Evolutionary conservation across 2,329 filamentous ascomycete species (phyloP).

Genomic region (Dryadomyces quercivorus): DNA sequence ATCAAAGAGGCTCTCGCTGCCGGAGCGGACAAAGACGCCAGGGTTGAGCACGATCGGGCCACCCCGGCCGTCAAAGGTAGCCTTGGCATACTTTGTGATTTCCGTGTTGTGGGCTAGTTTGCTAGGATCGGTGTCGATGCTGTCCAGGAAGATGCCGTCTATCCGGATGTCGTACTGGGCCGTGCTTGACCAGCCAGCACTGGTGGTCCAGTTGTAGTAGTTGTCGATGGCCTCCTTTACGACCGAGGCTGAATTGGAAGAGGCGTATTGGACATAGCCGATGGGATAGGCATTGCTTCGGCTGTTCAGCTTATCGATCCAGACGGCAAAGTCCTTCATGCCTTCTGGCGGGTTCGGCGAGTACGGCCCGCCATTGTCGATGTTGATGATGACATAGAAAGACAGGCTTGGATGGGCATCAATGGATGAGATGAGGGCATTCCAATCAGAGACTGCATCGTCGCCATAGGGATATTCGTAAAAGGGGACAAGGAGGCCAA

Average conservation of each 20-base stretch:
- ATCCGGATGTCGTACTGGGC: constrained; percentile 7
- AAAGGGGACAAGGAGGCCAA: constrained; percentile 12
- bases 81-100: constrained; percentile 8
- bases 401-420: constrained; percentile 9
- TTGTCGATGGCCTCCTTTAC: constrained; percentile 5
- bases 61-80: neutral
- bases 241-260: constrained; percentile 1
- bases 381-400: constrained; percentile 13
- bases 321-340: constrained; percentile 6
- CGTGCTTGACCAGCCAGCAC: neutral
- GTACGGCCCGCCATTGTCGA: constrained; percentile 7
- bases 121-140: constrained; percentile 8
- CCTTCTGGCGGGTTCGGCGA: constrained; percentile 6
- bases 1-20: constrained; percentile 11
- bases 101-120: constrained; percentile 7
- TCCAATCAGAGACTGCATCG: constrained; percentile 9
- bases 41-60: constrained; percentile 10
- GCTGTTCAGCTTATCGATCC: constrained; percentile 8
- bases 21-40: constrained; percentile 5
- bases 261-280: constrained; percentile 10
- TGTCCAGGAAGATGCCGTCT: constrained; percentile 13
- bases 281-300: constrained; percentile 9
- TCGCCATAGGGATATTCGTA: constrained; percentile 12
- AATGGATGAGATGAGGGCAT: constrained; percentile 9
- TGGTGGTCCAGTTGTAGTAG: constrained; percentile 10